Evolutionary conservation across 176 grass and related monocot species (phyloP), one percentile per base, ranked within the genome.

Genomic region (Lolium multiflorum): DNA sequence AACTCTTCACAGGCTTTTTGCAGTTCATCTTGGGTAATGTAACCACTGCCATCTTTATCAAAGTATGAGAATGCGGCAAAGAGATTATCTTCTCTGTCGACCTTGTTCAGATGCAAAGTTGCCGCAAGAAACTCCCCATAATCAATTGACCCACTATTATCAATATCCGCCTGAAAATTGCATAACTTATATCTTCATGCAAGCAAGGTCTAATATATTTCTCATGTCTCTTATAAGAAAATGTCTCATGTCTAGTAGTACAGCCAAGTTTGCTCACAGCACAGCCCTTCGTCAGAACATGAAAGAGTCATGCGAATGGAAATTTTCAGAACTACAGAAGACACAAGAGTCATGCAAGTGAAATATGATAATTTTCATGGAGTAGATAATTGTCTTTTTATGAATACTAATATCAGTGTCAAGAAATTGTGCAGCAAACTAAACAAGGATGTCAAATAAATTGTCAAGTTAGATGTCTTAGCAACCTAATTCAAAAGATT

Each of bases 1-100:
- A 98, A 98, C 24, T 98, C 96, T 62, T 98, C 96, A 17, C 96
- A 98, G 14, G 96, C 96, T 51, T 93, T 95, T 82, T 98, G 96
- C 25, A 98, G 89, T 84, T 95, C 96, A 76, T 98, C 96, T 67
- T 81, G 83, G 61, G 96, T 98, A 56, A 98, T 98, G 78, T 98
- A 98, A 77, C 96, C 96, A 31, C 96, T 98, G 20, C 93, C 84
- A 7, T 98, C 96, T 92, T 95, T 98, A 82, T 98, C 96, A 63
- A 95, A 98, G 65, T 93, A 98, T 50, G 89, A 95, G 86, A 98
- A 98, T 59, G 96, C 93, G 44, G 93, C 89, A 61, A 98, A 95
- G 58, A 98, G 87, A 74, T 93, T 95, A 50, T 98, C 96, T 85
- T 98, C 96, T 79, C 93, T 91, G 25, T 98, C 96, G 9, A 95